These are phyloP conservation scores for Talaromyces sp. DNA, from an alignment of 2,329 filamentous ascomycete species.

Conservation along the genomic window DNA sequence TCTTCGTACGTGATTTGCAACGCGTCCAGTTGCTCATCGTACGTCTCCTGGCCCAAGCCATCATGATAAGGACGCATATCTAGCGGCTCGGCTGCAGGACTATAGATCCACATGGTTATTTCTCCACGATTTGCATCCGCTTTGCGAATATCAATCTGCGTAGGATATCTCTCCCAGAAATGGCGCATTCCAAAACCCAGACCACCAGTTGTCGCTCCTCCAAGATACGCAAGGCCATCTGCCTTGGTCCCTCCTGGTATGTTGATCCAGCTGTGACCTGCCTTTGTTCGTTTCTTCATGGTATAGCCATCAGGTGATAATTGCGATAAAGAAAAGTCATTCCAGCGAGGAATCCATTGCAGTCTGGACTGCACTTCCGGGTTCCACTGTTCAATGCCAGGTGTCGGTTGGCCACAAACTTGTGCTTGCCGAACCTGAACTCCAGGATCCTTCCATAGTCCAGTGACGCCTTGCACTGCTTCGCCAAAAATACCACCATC, in stretches of 20 bases:
- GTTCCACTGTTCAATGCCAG: conserved; percentile 45
- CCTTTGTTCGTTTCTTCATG: conserved; percentile 55
- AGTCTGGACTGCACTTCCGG: conserved; percentile 41
- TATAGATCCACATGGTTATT: conserved; percentile 58
- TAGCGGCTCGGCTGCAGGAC: conserved; percentile 50
- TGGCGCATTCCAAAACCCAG: conserved; percentile 54
- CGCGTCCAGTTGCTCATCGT: conserved; percentile 54
- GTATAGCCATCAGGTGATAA: conserved; percentile 57
- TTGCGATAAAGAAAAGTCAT: conserved; percentile 53
- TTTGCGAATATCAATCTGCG: conserved; percentile 51
- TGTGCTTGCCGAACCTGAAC: conserved; percentile 45
- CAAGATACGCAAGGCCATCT: conserved; percentile 55
- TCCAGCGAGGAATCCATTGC: conserved; percentile 56
- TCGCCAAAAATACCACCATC: conserved; percentile 54
- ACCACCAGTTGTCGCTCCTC: conserved; percentile 53
- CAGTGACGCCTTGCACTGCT: conserved; percentile 56
- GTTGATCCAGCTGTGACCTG: conserved; percentile 54
- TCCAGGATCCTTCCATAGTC: conserved; percentile 53
- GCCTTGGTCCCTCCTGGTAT: conserved; percentile 53
- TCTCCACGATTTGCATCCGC: conserved; percentile 46
- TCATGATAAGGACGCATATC: conserved; percentile 57
- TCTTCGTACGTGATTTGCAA: conserved; percentile 61
- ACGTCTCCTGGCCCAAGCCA: conserved; percentile 51
- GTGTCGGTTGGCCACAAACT: conserved; percentile 42
- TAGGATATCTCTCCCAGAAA: conserved; percentile 61